Evolutionary conservation across 1,284 basidiomycete genomes (phyloP), one percentile per base, ranked within the genome.

Genomic region (Earliella scabrosa): DNA sequence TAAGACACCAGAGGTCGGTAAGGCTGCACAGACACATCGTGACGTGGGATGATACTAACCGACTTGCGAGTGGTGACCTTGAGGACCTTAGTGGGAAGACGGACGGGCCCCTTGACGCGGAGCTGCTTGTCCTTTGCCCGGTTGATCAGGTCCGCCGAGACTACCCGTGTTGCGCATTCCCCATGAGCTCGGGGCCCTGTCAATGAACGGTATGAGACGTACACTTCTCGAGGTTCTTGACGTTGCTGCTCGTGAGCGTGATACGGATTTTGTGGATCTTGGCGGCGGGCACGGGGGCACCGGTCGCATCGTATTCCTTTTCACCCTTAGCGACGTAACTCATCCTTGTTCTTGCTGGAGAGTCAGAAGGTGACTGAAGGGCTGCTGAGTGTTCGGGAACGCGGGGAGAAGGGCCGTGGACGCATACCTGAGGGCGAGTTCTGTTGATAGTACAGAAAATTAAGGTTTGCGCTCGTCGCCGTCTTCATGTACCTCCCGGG

Each of bases 231-330:
- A 99, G 83, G 85, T 95, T 97, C 84, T 88, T 91, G 79, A 99
- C 95, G 77, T 98, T 98, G 79, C 93, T 91, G 78, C 92, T 95
- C 64, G 97, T 98, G 75, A 99, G 84, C 67, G 97, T 99, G 83
- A 99, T 99, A 68, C 97, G 86, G 80, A 99, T 99, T 86, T 98
- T 98, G 89, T 99, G 97, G 76, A 95, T 88, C 82, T 98, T 97
- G 74, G 92, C 88, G 66, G 86, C 82, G 68, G 92, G 89, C 59
- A 92, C 82, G 63, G 87, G 85, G 68, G 91, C 92, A 71, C 92
- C 94, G 58, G 93, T 88, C 70, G 94, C 93, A 67, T 97, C 95
- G 82, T 95, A 95, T 76, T 98, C 96, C 81, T 98, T 95, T 81
- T 96, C 91, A 77, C 88, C 92, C 90, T 97, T 97, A 86, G 96